A percentile compares a stretch with the other conserved stretches of the same genome.
Evolutionary conservation across 257 asterid species (phyloP).

Genomic region (Cinchona pubescens): DNA sequence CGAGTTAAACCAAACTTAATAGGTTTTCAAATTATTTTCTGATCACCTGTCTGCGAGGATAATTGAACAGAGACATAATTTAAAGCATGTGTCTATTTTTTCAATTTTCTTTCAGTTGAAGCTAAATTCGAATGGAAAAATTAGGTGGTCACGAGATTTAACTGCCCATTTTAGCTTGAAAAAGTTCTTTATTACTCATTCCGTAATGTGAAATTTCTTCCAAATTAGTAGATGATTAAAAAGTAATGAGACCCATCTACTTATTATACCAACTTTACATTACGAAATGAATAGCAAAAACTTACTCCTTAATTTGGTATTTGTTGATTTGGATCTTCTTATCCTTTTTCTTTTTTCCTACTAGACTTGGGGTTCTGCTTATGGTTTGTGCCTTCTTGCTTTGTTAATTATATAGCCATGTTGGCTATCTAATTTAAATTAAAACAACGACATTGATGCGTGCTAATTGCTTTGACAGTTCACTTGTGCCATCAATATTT

Average conservation of each 20-base stretch:
- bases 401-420: background rate
- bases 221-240: no score
- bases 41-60: background rate
- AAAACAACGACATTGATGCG: background rate
- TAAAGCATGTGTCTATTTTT: background rate
- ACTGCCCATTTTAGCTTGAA: background rate
- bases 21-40: background rate
- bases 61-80: background rate
- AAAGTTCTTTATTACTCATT: no score
- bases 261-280: no score
- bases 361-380: background rate
- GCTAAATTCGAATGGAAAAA: slow-evolving; percentile 6
- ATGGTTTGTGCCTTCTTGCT: background rate
- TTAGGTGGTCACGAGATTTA: slow-evolving; percentile 1
- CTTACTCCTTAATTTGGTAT: no score
- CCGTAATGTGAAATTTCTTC: no score
- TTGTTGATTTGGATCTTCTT: background rate
- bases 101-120: slow-evolving; percentile 3
- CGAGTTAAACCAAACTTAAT: background rate
- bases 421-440: background rate
- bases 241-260: no score
- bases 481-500: background rate
- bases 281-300: no score
- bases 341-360: background rate
- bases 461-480: slow-evolving; percentile 9